phyloP scores from a whole-genome alignment of 371 early-diverging fungal genomes.

The Cladochytrium tenue region DNA sequence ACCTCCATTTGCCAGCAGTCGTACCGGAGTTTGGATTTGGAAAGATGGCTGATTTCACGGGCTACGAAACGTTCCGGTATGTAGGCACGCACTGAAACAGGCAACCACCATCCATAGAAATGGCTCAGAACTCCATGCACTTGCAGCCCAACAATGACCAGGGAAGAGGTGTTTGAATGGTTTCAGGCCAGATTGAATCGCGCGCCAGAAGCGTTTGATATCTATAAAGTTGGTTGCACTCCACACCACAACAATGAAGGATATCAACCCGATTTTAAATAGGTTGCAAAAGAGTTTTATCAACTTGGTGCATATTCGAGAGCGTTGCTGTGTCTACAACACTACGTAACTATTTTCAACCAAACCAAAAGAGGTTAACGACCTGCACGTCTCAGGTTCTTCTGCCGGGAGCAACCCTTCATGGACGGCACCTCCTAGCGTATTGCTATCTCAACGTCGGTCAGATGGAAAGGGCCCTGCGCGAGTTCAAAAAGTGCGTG shows the following conservation, averaged over 20 bases:
- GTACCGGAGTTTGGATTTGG: no score
- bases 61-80: conserved; percentile 33
- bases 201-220: conserved; percentile 50
- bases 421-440: conserved; percentile 55
- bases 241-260: not conserved
- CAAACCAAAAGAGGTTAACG: no score
- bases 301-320: conserved; percentile 58
- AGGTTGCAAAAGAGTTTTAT: conserved; percentile 59
- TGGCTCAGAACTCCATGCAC: not conserved
- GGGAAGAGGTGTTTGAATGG: conserved; percentile 54
- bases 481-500: conserved; percentile 60
- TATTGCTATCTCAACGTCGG: conserved; percentile 56
- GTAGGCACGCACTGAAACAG: not conserved
- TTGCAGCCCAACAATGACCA: conserved; percentile 41
- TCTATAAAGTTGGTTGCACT: conserved; percentile 46
- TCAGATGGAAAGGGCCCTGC: conserved; percentile 45
- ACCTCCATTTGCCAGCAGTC: no score
- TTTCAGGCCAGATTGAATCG: conserved; percentile 48
- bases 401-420: conserved; percentile 43
- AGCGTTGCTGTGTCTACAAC: conserved; percentile 50
- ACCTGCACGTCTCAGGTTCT: no score
- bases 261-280: not conserved
- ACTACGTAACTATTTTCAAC: conserved; percentile 42
- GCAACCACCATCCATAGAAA: not conserved
- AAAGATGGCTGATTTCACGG: conserved; percentile 32